Conservation (phyloP, 257 asterid genomes). For the Knoxia roxburghii region DNA sequence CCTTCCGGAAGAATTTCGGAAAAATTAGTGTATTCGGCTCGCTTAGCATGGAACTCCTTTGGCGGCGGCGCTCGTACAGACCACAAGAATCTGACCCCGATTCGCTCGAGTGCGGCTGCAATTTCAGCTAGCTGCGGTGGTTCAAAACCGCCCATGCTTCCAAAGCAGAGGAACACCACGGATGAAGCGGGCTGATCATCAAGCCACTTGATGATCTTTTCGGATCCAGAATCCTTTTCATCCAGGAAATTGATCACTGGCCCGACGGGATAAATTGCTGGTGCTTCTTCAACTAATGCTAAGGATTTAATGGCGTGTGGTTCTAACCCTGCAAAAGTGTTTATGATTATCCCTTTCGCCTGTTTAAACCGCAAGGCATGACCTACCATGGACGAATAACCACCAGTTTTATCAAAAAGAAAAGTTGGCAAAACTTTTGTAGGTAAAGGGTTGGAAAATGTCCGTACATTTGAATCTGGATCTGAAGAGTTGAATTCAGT, state of each 20-base stretch:
- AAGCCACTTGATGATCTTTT: conserved; percentile 8
- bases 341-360: conserved; percentile 10
- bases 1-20: conserved; percentile 7
- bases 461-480: background rate
- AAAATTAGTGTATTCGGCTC: background rate
- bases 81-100: conserved; percentile 9
- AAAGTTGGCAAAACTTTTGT: background rate
- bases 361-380: background rate
- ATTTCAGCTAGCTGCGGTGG: conserved; percentile 10
- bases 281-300: background rate
- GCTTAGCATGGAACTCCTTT: background rate
- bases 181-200: conserved; percentile 11
- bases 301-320: background rate
- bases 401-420: conserved; percentile 7
- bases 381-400: background rate
- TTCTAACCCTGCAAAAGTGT: background rate
- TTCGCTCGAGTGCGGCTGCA: conserved; percentile 9
- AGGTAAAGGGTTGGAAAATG: background rate
- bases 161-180: conserved; percentile 11
- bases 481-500: conserved; percentile 6
- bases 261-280: conserved; percentile 5
- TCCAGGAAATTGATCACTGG: background rate
- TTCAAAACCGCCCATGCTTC: conserved; percentile 12
- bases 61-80: conserved; percentile 2
- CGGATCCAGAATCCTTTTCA: background rate